phyloP scores from a whole-genome alignment of 768 basidiomycete genomes.

The Antrodiella citrinella region DNA sequence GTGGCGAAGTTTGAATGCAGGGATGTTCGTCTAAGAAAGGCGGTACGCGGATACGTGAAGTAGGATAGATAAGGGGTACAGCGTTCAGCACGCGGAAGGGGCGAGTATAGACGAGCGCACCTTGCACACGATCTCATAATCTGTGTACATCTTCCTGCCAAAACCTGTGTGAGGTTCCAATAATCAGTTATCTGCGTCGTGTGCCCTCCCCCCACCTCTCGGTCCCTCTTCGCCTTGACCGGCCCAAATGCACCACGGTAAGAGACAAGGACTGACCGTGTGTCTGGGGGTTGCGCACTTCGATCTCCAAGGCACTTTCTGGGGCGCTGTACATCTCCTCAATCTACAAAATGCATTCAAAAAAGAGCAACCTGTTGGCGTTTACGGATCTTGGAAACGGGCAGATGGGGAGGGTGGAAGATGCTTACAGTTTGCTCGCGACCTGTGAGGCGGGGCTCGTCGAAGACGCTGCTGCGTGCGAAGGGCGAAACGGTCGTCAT shows the following conservation, averaged over 20 bases:
- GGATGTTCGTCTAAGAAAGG: constrained; percentile 82
- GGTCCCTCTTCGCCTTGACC: background rate
- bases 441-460: constrained; percentile 27
- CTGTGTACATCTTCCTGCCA: constrained; percentile 98
- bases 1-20: constrained; percentile 88
- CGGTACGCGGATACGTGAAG: background rate
- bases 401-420: constrained; percentile 1
- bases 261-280: constrained; percentile 82
- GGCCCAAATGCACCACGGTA: background rate
- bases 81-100: background rate
- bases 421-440: constrained; percentile 32
- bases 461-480: constrained; percentile 31
- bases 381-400: constrained; percentile 16
- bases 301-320: constrained; percentile 95
- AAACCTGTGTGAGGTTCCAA: constrained; percentile 47
- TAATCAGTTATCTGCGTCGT: too few species aligned
- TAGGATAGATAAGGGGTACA: background rate
- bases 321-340: constrained; percentile 99
- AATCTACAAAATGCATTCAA: constrained; percentile 40
- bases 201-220: too few species aligned
- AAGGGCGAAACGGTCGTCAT: constrained; percentile 36
- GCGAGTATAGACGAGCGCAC: constrained; percentile 31
- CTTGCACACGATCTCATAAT: constrained; percentile 98
- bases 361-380: constrained; percentile 22
- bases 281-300: constrained; percentile 94